Percentiles rank a stretch among this genome's conserved stretches.
phyloP scores from a whole-genome alignment of 768 basidiomycete genomes.

The Cystobasidium onofrii region DNA sequence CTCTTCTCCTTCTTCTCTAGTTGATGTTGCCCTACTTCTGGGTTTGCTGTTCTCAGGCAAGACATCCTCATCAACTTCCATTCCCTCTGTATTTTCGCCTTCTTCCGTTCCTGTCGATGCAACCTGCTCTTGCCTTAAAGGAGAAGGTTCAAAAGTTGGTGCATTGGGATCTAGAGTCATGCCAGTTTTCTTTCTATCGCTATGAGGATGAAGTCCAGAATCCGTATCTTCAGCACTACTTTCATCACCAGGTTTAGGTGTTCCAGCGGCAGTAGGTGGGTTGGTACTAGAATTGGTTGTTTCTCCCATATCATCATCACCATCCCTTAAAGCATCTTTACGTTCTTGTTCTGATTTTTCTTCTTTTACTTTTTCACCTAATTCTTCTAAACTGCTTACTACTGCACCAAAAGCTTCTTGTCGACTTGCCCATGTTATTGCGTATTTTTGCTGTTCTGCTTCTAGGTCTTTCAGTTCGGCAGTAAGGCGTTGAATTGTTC shows the following conservation, averaged over 20 bases:
- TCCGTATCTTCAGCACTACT: slow-evolving; percentile 9
- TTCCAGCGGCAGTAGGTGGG: background rate
- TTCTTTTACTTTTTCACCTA: slow-evolving; percentile 22
- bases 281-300: background rate
- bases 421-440: slow-evolving; percentile 16
- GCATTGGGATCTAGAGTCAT: background rate
- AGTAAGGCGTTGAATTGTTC: slow-evolving; percentile 21
- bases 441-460: slow-evolving; percentile 21
- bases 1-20: slow-evolving; percentile 27
- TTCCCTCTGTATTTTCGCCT: background rate
- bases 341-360: slow-evolving; percentile 32
- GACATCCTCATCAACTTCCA: background rate
- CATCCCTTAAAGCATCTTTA: slow-evolving; percentile 26
- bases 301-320: slow-evolving; percentile 4
- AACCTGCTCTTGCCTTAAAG: background rate
- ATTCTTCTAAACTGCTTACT: slow-evolving; percentile 26
- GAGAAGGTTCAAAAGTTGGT: slow-evolving; percentile 2
- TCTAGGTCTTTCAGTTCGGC: slow-evolving; percentile 30
- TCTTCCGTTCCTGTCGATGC: background rate
- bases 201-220: background rate
- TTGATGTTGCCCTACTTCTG: background rate
- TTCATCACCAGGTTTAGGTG: slow-evolving; percentile 2
- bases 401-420: slow-evolving; percentile 30
- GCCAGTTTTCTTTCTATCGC: background rate
- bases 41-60: background rate